phyloP scores from a whole-genome alignment of 2,329 filamentous ascomycete genomes.

The Exophiala viscosa region DNA sequence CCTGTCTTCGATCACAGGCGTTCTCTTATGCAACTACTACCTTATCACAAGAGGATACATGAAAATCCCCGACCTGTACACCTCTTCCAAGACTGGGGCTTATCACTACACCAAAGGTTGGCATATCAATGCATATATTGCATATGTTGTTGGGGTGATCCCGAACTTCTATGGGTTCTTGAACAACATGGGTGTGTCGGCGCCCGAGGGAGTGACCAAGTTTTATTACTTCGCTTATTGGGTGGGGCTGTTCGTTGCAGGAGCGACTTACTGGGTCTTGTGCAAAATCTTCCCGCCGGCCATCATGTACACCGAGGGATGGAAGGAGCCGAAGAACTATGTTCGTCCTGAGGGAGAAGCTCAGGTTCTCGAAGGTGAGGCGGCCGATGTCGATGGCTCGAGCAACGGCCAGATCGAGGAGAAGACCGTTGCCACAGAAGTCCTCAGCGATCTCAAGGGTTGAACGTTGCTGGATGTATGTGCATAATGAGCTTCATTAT shows the following conservation, averaged over 20 bases:
- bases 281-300: slow-evolving; percentile 23
- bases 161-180: slow-evolving; percentile 44
- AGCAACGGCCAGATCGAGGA: slow-evolving; percentile 1
- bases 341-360: slow-evolving; percentile 19
- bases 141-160: slow-evolving; percentile 13
- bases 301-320: slow-evolving; percentile 26
- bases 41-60: slow-evolving; percentile 37
- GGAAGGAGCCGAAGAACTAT: slow-evolving; percentile 39
- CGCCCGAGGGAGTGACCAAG: slow-evolving; percentile 33
- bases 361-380: slow-evolving; percentile 3
- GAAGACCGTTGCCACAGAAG: not conserved
- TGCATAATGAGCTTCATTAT: too few species aligned
- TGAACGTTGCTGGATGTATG: too few species aligned
- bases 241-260: slow-evolving; percentile 49
- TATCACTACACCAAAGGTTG: slow-evolving; percentile 38
- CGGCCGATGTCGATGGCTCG: slow-evolving; percentile 11
- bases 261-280: slow-evolving; percentile 29
- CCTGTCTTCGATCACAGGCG: slow-evolving; percentile 39
- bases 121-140: slow-evolving; percentile 30
- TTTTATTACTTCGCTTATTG: slow-evolving; percentile 58
- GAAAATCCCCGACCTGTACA: slow-evolving; percentile 37
- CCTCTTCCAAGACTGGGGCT: slow-evolving; percentile 28
- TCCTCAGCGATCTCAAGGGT: too few species aligned
- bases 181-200: slow-evolving; percentile 39
- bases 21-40: slow-evolving; percentile 45